These are phyloP conservation scores for Adenanthera pavonina DNA, from an alignment of 306 rosid species.

Conservation along the genomic window DNA sequence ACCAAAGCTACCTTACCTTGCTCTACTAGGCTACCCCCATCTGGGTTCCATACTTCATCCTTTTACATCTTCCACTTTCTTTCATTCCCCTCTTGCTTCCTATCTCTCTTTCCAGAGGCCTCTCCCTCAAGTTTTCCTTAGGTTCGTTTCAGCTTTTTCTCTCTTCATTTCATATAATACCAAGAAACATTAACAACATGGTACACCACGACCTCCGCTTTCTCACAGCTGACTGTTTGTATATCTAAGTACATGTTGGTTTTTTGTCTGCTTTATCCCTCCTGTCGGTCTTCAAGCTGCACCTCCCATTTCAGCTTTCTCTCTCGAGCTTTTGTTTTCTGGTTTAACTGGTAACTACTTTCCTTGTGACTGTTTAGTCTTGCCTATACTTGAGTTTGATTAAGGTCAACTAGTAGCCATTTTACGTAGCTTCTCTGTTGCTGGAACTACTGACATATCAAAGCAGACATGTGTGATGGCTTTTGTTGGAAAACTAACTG, in stretches of 20 bases:
- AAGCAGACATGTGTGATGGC: not conserved
- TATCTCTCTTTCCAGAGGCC: conserved; percentile 1
- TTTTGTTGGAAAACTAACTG: conserved; percentile 7
- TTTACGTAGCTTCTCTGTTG: not conserved
- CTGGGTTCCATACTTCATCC: not conserved
- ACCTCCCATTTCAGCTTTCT: conserved; percentile 14
- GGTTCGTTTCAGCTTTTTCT: conserved; percentile 30
- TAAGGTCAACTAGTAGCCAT: conserved; percentile 32
- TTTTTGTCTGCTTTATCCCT: conserved; percentile 25
- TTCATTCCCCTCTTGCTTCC: conserved; percentile 39
- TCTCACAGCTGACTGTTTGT: not conserved
- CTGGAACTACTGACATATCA: conserved; percentile 14
- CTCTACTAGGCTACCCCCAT: conserved; percentile 35
- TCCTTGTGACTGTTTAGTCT: not conserved
- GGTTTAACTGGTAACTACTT: conserved; percentile 22
- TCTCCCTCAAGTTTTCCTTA: conserved; percentile 37
- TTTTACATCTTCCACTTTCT: conserved; percentile 19
- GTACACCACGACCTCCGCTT: not conserved
- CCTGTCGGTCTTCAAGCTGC: conserved; percentile 29
- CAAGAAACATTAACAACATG: conserved; percentile 12
- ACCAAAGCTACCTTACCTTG: conserved; percentile 46
- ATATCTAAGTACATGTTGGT: not conserved
- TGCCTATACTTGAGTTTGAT: conserved; percentile 20
- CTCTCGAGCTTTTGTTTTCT: not conserved
- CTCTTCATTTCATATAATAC: not conserved